These are phyloP conservation scores for Mucor velutinosus DNA, from an alignment of 371 early-diverging fungal genomes.

Conservation along the genomic window DNA sequence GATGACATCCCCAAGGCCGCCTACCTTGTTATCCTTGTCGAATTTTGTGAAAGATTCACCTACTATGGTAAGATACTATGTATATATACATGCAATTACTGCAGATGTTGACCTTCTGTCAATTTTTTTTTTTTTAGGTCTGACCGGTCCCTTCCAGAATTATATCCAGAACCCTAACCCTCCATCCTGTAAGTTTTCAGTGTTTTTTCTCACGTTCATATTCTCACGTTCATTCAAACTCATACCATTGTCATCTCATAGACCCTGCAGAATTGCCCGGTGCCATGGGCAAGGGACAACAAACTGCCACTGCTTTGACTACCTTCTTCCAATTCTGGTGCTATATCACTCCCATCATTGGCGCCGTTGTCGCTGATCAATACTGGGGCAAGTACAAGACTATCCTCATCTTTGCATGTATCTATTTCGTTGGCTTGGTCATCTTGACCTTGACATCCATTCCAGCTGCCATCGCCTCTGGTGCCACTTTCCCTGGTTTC, in stretches of 20 bases:
- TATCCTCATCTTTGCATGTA: constrained; percentile 64
- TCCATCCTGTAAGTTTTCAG: constrained; percentile 30
- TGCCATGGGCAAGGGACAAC: constrained; percentile 50
- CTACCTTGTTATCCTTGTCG: constrained; percentile 66
- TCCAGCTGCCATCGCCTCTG: constrained; percentile 53
- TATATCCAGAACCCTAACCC: constrained; percentile 57
- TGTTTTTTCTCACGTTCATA: not conserved
- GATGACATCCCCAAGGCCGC: constrained; percentile 60
- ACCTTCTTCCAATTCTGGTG: constrained; percentile 82
- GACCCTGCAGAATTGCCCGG: constrained; percentile 49
- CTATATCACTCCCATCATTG: constrained; percentile 79
- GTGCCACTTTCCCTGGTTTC: constrained; percentile 66
- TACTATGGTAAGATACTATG: constrained; percentile 57
- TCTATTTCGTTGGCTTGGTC: constrained; percentile 73
- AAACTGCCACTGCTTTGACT: constrained; percentile 65
- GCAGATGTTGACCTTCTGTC: not conserved
- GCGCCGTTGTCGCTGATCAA: constrained; percentile 82
- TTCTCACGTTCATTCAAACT: constrained; percentile 1
- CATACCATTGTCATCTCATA: constrained; percentile 7
- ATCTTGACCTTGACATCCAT: constrained; percentile 67
- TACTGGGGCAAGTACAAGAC: constrained; percentile 85
- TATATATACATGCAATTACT: not conserved
- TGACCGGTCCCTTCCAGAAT: constrained; percentile 70
- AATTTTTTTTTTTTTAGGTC: constrained; percentile 44
- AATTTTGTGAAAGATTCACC: constrained; percentile 80